Evolutionary conservation across 2,329 filamentous ascomycete species (phyloP).

Genomic region (Talaromyces piceae): DNA sequence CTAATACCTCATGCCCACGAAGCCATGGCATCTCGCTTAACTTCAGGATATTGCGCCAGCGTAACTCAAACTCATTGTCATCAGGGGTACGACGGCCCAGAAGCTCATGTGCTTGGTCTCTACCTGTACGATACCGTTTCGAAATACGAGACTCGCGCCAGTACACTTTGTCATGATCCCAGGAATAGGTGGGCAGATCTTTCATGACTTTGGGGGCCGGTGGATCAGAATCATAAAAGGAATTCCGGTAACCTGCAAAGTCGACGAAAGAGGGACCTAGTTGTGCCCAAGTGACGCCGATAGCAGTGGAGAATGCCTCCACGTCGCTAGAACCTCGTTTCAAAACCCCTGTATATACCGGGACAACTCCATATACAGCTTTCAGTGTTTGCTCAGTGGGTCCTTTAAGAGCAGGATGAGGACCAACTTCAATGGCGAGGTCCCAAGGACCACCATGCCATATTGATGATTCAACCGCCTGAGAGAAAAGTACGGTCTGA

Average conservation of each 20-base stretch:
- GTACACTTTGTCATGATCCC: conserved; percentile 39
- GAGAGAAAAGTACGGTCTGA: conserved; percentile 26
- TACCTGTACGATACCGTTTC: conserved; percentile 31
- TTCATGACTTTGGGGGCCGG: conserved; percentile 6
- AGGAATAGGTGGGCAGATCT: conserved; percentile 38
- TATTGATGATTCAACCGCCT: conserved; percentile 15
- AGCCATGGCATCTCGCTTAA: conserved; percentile 28
- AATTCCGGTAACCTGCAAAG: conserved; percentile 9
- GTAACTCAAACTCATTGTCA: conserved; percentile 15
- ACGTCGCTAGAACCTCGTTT: conserved; percentile 11
- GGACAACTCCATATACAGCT: not conserved
- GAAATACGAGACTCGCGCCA: conserved; percentile 38
- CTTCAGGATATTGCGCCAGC: conserved; percentile 26
- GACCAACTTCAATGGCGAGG: conserved; percentile 22
- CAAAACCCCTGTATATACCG: conserved; percentile 12
- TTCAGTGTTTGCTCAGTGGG: conserved; percentile 16
- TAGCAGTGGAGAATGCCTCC: conserved; percentile 7
- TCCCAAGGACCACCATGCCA: conserved; percentile 7
- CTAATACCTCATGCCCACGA: conserved; percentile 25
- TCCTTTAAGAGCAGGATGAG: conserved; percentile 25
- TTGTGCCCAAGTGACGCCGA: conserved; percentile 17
- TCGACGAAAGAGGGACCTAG: conserved; percentile 11
- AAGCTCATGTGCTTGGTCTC: conserved; percentile 19
- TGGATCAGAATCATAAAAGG: conserved; percentile 4
- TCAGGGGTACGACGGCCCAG: conserved; percentile 17